Conservation (phyloP, 129 eudicot species). For the Saposhnikovia divaricata region DNA sequence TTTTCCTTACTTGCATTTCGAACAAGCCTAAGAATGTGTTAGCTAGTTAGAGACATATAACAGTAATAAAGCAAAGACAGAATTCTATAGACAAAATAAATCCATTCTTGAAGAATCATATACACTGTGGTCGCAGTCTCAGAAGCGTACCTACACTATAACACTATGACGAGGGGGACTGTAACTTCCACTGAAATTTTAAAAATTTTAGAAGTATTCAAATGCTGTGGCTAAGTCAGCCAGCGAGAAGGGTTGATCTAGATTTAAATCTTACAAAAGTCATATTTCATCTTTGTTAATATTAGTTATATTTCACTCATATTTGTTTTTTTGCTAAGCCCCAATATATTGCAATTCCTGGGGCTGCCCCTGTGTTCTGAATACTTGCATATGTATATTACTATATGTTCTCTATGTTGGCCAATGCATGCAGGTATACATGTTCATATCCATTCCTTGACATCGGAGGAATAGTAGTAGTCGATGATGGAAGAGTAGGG, state of each 20-base stretch:
- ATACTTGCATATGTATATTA: not conserved
- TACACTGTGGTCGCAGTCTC: too few species aligned
- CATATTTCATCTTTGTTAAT: too few species aligned
- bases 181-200: too few species aligned
- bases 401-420: not conserved
- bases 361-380: not conserved
- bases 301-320: not conserved
- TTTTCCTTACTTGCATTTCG: too few species aligned
- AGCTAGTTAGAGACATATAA: not conserved
- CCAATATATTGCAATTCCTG: not conserved
- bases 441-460: conserved; percentile 94
- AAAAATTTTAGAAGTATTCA: too few species aligned
- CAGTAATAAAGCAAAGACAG: not conserved
- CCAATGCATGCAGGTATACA: conserved; percentile 65
- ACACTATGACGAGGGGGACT: too few species aligned
- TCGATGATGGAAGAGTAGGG: conserved; percentile 92
- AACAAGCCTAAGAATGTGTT: not conserved
- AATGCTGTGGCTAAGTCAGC: not conserved
- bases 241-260: not conserved
- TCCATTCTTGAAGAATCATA: not conserved
- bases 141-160: too few species aligned
- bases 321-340: not conserved
- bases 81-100: too few species aligned
- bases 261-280: too few species aligned
- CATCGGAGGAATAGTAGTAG: conserved; percentile 65